A percentile compares a stretch with the other conserved stretches of the same genome.
Evolutionary conservation across 2,329 filamentous ascomycete genomes (phyloP).

Genomic region (Aciculosporium take): DNA sequence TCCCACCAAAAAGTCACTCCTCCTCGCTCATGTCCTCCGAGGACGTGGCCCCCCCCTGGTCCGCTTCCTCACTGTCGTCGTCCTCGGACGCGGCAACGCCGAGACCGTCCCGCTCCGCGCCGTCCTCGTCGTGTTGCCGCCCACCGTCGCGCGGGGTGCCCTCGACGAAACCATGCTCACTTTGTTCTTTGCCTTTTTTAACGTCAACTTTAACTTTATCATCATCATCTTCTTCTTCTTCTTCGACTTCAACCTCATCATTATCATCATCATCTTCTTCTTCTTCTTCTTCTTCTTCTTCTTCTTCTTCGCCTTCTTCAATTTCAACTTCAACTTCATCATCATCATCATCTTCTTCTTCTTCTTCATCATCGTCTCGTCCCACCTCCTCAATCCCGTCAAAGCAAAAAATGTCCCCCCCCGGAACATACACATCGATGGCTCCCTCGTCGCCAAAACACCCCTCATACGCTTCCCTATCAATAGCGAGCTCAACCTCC

Average conservation of each 20-base stretch:
- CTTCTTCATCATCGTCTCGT: background rate
- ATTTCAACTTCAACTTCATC: background rate
- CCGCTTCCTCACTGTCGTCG: too few relatives aligned
- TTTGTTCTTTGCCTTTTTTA: too few relatives aligned
- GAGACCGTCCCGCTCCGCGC: too few relatives aligned
- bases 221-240: slow-evolving; percentile 20
- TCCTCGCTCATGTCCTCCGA: too few relatives aligned
- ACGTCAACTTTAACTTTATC: too few relatives aligned
- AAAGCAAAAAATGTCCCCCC: slow-evolving; percentile 6
- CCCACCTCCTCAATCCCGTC: slow-evolving; percentile 1
- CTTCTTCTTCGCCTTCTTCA: background rate
- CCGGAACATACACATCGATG: slow-evolving; percentile 16
- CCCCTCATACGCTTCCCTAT: slow-evolving; percentile 14
- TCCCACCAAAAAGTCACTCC: too few relatives aligned
- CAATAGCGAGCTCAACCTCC: slow-evolving; percentile 17
- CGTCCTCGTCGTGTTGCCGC: too few relatives aligned
- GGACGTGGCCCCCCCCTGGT: too few relatives aligned
- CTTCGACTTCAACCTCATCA: slow-evolving; percentile 24
- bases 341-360: background rate
- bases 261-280: too few relatives aligned
- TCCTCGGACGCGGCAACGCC: too few relatives aligned
- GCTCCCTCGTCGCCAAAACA: slow-evolving; percentile 11
- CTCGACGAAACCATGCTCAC: too few relatives aligned
- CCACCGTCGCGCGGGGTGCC: too few relatives aligned
- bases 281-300: background rate